Evolutionary conservation across 192 early-diverging fungal species (phyloP), one percentile per base, ranked within the genome.

Genomic region (Podila horticola): DNA sequence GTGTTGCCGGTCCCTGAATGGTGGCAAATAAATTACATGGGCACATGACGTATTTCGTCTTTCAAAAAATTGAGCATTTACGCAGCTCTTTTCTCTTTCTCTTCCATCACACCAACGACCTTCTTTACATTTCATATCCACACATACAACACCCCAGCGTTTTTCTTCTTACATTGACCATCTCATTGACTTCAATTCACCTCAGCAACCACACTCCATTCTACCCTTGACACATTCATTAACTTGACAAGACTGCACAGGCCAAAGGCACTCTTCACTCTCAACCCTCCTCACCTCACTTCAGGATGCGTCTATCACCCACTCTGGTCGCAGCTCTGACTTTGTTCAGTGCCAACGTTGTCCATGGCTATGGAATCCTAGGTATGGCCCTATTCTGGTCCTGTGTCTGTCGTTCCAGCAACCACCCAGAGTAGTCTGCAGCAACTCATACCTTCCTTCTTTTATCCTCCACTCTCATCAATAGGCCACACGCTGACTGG

Each of bases 401-500:
- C n/a, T 26, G 31, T 67, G 10, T 9, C 17, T 26, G 31, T 9
- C 22, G 11, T 55, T 28, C 24, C 20, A 33, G 5, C 2, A 28
- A 15, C 5, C 28, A 22, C 7, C 19, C 38, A 24, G 20, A 24
- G 6, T 26, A 28, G 24, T 10, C 15, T 38, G 11, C 17, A 33
- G 4, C 26, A 20, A 22, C 62, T 51, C n/a, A 51, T 52, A 24
- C 58, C 11, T 50, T 12, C 45, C 19, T 49, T 51, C 11, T 15
- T 45, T 45, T 41, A 3, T 26, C 24, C 11, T 19, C 24, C 58
- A 13, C 13, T 51, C 22, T 20, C 2, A 41, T n/a, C 9, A 15
- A 52, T 24, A 81, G 77, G 77, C 65, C 77, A 81, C 28, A 81
- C 77, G 1, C 20, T 81, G 69, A 81, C 77, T 12, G 77, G 77